Percentiles rank a stretch among this genome's conserved stretches.
Evolutionary conservation across 1,284 basidiomycete genomes (phyloP).

Genomic region (Ganoderma resinaceum): DNA sequence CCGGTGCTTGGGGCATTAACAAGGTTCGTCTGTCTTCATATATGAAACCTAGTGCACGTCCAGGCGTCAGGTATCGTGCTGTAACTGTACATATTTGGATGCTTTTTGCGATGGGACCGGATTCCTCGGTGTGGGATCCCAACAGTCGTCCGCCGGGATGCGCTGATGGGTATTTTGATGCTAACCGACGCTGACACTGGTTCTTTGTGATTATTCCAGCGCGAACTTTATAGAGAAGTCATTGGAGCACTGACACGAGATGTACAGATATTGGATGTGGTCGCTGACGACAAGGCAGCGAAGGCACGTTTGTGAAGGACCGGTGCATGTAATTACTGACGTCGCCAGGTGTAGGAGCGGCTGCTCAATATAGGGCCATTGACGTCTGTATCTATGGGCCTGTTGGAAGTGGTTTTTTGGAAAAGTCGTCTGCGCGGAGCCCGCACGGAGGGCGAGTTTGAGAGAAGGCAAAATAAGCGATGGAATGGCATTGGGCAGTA

Average conservation of each 20-base stretch:
- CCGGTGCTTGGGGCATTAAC: conserved; percentile 73
- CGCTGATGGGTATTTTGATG: conserved; percentile 3
- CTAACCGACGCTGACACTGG: background rate
- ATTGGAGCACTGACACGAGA: conserved; percentile 43
- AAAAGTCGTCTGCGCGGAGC: background rate
- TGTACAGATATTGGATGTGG: conserved; percentile 31
- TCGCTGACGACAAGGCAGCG: conserved; percentile 42
- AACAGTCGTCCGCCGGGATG: background rate
- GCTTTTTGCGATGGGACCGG: background rate
- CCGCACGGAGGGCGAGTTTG: too few relatives aligned
- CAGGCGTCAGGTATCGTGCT: background rate
- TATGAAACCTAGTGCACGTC: background rate
- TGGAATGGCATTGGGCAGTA: background rate
- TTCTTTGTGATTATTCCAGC: conserved; percentile 37
- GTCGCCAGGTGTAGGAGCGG: background rate
- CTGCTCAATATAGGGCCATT: background rate
- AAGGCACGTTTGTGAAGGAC: conserved; percentile 42
- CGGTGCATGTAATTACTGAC: background rate
- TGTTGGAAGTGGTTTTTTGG: background rate
- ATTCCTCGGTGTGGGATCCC: background rate
- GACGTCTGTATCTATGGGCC: background rate
- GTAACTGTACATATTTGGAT: background rate
- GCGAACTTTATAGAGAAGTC: conserved; percentile 48
- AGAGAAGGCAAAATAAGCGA: background rate
- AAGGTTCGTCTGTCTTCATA: conserved; percentile 46